These are phyloP conservation scores for Euphorbia schlechtendalii DNA, from an alignment of 441 rosid species.

Conservation along the genomic window DNA sequence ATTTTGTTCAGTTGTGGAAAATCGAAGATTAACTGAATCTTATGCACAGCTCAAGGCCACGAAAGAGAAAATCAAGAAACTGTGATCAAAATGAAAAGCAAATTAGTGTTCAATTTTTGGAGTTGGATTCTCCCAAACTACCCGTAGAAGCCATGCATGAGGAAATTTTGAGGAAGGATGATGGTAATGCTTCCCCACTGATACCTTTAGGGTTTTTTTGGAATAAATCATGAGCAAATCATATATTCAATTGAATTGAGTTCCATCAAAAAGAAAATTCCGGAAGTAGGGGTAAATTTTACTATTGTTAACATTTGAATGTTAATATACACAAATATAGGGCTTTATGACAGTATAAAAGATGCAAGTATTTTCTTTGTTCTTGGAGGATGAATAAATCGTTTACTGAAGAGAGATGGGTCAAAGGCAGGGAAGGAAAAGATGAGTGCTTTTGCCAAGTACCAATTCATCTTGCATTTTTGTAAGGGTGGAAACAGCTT, in stretches of 20 bases:
- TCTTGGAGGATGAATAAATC: not conserved
- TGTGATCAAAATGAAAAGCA: conserved; percentile 28
- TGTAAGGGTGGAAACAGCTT: not conserved
- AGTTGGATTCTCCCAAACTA: conserved; percentile 50
- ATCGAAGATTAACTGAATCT: conserved; percentile 20
- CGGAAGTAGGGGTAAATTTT: not conserved
- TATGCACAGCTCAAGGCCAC: conserved; percentile 45
- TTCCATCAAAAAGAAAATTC: not conserved
- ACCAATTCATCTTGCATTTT: not conserved
- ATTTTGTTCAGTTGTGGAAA: conserved; percentile 14
- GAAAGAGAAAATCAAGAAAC: conserved; percentile 30
- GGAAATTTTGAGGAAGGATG: conserved; percentile 37
- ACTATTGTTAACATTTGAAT: not conserved
- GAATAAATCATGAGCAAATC: not conserved
- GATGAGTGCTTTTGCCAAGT: not conserved
- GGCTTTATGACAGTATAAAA: not conserved
- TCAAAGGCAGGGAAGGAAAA: not conserved
- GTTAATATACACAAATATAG: not conserved
- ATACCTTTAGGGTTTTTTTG: not conserved
- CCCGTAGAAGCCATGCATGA: conserved; percentile 29
- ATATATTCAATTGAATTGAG: not conserved
- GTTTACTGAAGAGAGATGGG: not conserved
- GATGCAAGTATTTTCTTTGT: not conserved
- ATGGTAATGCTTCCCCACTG: conserved; percentile 30
- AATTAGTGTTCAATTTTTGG: conserved; percentile 50